Evolutionary conservation across 352 stramenopile species (phyloP).

Genomic region (Globisporangium spinosum): DNA sequence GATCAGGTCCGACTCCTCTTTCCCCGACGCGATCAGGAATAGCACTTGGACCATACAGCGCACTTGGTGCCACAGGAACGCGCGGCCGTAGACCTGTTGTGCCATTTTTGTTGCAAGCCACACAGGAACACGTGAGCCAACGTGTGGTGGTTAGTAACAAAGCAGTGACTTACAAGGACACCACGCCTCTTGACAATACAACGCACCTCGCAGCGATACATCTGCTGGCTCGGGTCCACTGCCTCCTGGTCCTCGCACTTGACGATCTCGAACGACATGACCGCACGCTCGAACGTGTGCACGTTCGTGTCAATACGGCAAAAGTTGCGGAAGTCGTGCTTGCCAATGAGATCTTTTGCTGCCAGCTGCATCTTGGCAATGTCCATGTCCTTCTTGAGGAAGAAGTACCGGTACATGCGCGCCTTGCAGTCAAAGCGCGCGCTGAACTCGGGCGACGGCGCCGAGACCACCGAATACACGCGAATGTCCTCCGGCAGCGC

Average conservation of each 20-base stretch:
- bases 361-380: constrained; percentile 87
- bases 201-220: constrained; percentile 61
- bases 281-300: constrained; percentile 91
- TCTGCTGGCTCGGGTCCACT: constrained; percentile 44
- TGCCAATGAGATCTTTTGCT: constrained; percentile 87
- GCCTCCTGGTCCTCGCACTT: constrained; percentile 43
- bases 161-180: neutral
- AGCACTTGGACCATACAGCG: constrained; percentile 97
- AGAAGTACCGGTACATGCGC: constrained; percentile 98
- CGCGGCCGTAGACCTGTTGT: constrained; percentile 73
- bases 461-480: constrained; percentile 79
- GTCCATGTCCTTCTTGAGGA: constrained; percentile 73
- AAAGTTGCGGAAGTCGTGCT: constrained; percentile 99
- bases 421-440: constrained; percentile 93
- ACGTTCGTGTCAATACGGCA: constrained; percentile 98
- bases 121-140: neutral
- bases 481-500: constrained; percentile 90
- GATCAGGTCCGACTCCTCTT: constrained; percentile 90
- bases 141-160: neutral
- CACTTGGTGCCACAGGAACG: constrained; percentile 99
- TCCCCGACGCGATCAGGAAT: constrained; percentile 92
- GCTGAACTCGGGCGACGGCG: constrained; percentile 86
- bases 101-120: neutral
- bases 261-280: constrained; percentile 82
- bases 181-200: neutral